Evolutionary conservation across 768 basidiomycete genomes (phyloP), one percentile per base, ranked within the genome.

Genomic region (Postia placenta): DNA sequence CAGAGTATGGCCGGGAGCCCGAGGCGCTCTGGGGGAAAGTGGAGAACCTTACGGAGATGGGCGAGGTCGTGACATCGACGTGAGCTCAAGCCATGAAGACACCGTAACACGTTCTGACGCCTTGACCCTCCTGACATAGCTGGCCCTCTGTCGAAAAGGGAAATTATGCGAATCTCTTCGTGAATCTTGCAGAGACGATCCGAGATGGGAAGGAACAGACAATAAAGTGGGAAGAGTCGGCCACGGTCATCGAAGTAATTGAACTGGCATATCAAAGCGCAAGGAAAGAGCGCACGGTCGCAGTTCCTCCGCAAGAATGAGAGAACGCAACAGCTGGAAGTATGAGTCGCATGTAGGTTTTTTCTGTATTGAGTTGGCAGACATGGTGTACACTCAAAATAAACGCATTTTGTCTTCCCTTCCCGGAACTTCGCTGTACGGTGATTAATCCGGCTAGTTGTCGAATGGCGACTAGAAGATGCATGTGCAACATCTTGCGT

Each of bases 221-320:
- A 4, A 78, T 92, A 38, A 87, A 80, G 62, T 90, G 87, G 75
- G 78, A 80, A 56, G 81, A 92, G 61, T 80, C 86, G 0, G 76
- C 78, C 5, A 65, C 72, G 5, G 84, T 87, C 7, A 80, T 93
- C 54, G 78, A 86, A 67, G 73, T 93, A 62, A 79, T 92, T 56
- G 87, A 92, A 65, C 69, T 86, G 12, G 87, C 85, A 9, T 71
- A 79, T 60, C 66, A 75, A 64, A 86, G 85, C 55, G 76, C 84
- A 12, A 74, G 65, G 54, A 80, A 86, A 59, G 82, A 82, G 15
- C 64, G 66, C 42, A 79, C 75, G 0, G 42, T 78, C 14, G 57
- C 60, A 11, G 61, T 73, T 11, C 60, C 60, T 24, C 56, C n/a
- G n/a, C n/a, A n/a, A n/a, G n/a, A n/a, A n/a, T n/a, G n/a, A n/a